Base-by-base conservation (phyloP, 2,329 filamentous ascomycete genomes). In the Hypoxylon sp. region DNA sequence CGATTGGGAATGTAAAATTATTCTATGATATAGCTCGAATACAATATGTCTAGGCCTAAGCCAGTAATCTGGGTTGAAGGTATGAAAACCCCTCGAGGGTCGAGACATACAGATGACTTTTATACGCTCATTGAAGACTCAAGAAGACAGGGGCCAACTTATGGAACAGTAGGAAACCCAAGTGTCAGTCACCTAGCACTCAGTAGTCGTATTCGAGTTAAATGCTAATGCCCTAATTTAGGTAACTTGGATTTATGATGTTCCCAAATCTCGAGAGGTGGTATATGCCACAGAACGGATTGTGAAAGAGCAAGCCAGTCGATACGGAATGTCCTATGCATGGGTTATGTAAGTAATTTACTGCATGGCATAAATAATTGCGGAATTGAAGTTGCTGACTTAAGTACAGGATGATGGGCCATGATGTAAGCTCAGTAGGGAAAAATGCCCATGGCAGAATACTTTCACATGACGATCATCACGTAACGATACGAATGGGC, bases 371-470 rank as follows among this genome's bases (percentile, higher is more conserved):
- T 21, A 6, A 17, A 11, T 7, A 13, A 15, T 48, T 48, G 1
- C n/a, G 13, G 21, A 17, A 29, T 48, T n/a, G n/a, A 29, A 10
- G 0, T 48, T n/a, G 46, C 46, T 48, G 15, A 48, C 21, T 2
- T 48, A 48, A 29, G 6, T 27, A 29, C 21, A 50, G 46, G 46
- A 50, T n/a, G 46, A 50, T 50, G 46, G 24, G 46, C 21, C 46
- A 50, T 5, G 21, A 7, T n/a, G 1, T 29, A 11, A 50, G 46
- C 6, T n/a, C 46, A 31, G 46, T 50, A n/a, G 11, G 46, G 2
- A 50, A 3, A n/a, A 29, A 11, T 29, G 11, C 24, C 11, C 1
- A 7, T n/a, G 46, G 46, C 15, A 50, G 46, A 6, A 29, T 4
- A 8, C 2, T 50, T 2, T 50, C 46, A 5, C 6, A 50, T 29